Evolutionary conservation across 768 basidiomycete genomes (phyloP).

Genomic region (Daedalea quercina): DNA sequence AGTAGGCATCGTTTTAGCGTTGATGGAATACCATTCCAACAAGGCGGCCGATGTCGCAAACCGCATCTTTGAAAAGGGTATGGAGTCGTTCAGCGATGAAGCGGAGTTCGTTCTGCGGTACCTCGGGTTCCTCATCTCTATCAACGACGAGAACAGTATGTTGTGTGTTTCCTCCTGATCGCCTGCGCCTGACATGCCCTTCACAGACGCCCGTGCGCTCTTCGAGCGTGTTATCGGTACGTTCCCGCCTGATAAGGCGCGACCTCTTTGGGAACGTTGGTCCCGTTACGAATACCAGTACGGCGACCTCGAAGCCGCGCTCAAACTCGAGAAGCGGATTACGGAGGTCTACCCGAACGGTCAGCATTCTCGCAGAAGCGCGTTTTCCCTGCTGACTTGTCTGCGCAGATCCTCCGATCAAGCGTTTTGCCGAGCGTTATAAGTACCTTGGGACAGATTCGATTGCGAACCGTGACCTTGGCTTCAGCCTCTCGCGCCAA

Average conservation of each 20-base stretch:
- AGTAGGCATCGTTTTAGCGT: conserved; percentile 38
- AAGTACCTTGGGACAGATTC: conserved; percentile 80
- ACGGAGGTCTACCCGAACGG: conserved; percentile 83
- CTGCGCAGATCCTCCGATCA: conserved; percentile 74
- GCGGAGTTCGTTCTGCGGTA: conserved; percentile 84
- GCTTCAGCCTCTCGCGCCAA: conserved; percentile 51
- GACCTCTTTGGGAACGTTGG: conserved; percentile 95
- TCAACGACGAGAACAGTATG: conserved; percentile 95
- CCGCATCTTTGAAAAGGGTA: conserved; percentile 89
- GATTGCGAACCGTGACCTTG: conserved; percentile 84
- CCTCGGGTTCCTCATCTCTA: conserved; percentile 85
- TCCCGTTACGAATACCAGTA: conserved; percentile 92
- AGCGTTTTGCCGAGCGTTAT: conserved; percentile 84
- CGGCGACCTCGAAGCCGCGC: conserved; percentile 82
- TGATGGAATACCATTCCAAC: conserved; percentile 92
- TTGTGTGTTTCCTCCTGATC: conserved; percentile 7
- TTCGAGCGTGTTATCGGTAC: conserved; percentile 85
- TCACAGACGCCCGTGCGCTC: conserved; percentile 84
- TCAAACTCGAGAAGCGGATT: conserved; percentile 86
- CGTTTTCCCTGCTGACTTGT: not conserved
- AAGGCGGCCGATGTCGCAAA: conserved; percentile 75
- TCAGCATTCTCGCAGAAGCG: conserved; percentile 25
- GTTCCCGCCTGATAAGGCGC: conserved; percentile 71
- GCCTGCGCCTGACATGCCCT: not conserved
- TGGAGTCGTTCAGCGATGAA: conserved; percentile 78